phyloP scores from a whole-genome alignment of 768 basidiomycete species.

The Rhodotorula diobovata region DNA sequence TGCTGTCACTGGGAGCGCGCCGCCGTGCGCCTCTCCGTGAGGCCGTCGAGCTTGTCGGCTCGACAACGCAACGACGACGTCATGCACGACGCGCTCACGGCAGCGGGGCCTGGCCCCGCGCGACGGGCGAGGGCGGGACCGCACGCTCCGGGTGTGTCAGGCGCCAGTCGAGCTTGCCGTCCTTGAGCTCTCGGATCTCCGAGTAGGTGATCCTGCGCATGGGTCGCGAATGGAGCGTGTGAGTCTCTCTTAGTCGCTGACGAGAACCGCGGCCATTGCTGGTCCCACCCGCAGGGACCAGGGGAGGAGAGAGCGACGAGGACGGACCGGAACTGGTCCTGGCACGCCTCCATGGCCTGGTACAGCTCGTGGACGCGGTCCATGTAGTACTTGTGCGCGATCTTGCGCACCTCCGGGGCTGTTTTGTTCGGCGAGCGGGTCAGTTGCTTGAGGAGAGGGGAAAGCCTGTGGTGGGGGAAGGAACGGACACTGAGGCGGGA shows the following conservation, averaged over 20 bases:
- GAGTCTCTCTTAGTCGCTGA: neutral
- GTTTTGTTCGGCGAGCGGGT: neutral
- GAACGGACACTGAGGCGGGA: conserved; percentile 3
- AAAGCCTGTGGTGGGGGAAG: no score
- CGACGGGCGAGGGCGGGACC: conserved; percentile 1
- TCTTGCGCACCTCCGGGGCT: conserved; percentile 25
- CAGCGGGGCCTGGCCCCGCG: neutral
- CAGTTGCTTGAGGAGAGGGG: neutral
- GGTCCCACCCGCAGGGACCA: no score
- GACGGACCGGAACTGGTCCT: conserved; percentile 36
- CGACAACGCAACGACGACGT: no score
- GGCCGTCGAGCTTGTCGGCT: no score
- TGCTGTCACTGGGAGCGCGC: no score
- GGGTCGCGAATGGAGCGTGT: no score
- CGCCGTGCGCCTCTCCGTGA: no score
- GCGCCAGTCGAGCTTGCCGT: conserved; percentile 25
- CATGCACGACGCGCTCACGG: no score
- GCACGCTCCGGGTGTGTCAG: conserved; percentile 8
- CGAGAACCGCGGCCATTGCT: no score
- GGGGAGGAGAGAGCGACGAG: no score
- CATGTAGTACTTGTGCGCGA: conserved; percentile 37
- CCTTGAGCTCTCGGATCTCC: conserved; percentile 33
- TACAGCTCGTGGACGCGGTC: conserved; percentile 32
- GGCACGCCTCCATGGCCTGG: conserved; percentile 25
- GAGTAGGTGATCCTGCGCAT: conserved; percentile 30